These are phyloP conservation scores for Leccinum truebloodii DNA, from an alignment of 768 basidiomycete genomes.

Conservation along the genomic window DNA sequence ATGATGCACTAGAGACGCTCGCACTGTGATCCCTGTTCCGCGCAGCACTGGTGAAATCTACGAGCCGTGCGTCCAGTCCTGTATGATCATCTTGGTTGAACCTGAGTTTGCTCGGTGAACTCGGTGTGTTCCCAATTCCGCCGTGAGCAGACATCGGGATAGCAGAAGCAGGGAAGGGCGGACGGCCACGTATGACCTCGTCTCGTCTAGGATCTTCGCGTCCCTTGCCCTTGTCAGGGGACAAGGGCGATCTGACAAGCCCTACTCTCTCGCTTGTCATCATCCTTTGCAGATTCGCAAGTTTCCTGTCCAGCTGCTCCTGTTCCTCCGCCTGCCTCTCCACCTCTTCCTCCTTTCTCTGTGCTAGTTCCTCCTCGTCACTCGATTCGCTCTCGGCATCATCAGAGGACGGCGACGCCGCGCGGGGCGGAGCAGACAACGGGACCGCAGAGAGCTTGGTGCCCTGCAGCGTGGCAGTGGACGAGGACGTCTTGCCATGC, in stretches of 20 bases:
- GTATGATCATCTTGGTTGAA: constrained; percentile 13
- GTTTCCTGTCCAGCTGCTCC: constrained; percentile 64
- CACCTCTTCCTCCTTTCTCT: constrained; percentile 66
- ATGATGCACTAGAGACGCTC: constrained; percentile 72
- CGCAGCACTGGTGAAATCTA: constrained; percentile 28
- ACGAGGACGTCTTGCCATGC: constrained; percentile 56
- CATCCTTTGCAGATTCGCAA: constrained; percentile 66
- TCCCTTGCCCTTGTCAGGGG: constrained; percentile 40
- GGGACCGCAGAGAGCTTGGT: constrained; percentile 32
- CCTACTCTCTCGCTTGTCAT: constrained; percentile 77
- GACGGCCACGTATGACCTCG: constrained; percentile 47
- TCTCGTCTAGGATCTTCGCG: constrained; percentile 20
- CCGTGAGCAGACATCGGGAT: constrained; percentile 3
- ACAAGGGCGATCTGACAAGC: constrained; percentile 48
- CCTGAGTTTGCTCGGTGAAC: constrained; percentile 33
- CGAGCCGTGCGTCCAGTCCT: constrained; percentile 38
- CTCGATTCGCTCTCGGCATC: constrained; percentile 55
- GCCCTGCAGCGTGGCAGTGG: constrained; percentile 68
- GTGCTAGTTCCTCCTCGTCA: constrained; percentile 55
- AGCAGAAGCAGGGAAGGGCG: constrained; percentile 21
- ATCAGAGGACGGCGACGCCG: constrained; percentile 54
- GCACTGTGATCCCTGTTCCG: constrained; percentile 62
- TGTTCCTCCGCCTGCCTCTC: constrained; percentile 68
- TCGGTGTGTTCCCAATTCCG: constrained; percentile 13
- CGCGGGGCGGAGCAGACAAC: constrained; percentile 35